Evolutionary conservation across 768 basidiomycete species (phyloP).

Genomic region (Amyloporia xantha): DNA sequence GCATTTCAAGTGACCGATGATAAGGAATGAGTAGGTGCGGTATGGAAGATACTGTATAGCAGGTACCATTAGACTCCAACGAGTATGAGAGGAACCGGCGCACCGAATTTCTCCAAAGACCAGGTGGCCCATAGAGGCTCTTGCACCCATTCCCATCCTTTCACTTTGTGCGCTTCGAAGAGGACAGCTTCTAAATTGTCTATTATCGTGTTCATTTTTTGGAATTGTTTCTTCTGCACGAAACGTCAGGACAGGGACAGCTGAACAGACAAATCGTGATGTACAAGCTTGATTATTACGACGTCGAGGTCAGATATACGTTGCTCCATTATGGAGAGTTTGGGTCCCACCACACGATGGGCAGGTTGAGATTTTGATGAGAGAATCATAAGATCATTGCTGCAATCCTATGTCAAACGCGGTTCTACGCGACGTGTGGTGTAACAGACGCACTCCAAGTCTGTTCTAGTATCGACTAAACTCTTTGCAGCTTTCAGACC

Average conservation of each 20-base stretch:
- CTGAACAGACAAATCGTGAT: constrained; percentile 15
- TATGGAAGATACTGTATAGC: constrained; percentile 51
- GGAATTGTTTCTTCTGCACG: constrained; percentile 64
- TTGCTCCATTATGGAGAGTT: constrained; percentile 61
- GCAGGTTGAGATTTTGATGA: constrained; percentile 48
- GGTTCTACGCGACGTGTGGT: not conserved
- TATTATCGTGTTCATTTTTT: constrained; percentile 53
- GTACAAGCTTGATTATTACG: constrained; percentile 60
- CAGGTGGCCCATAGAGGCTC: constrained; percentile 81
- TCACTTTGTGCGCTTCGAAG: constrained; percentile 61
- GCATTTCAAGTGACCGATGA: constrained; percentile 55
- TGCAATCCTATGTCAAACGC: constrained; percentile 19
- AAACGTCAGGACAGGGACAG: not conserved
- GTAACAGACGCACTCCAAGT: constrained; percentile 61
- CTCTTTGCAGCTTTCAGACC: constrained; percentile 69
- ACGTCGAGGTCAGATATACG: constrained; percentile 52
- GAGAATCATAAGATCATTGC: constrained; percentile 57
- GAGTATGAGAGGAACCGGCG: constrained; percentile 17
- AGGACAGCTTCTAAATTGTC: constrained; percentile 61
- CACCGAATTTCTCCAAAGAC: constrained; percentile 76
- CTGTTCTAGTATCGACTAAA: constrained; percentile 73
- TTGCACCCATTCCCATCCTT: constrained; percentile 66
- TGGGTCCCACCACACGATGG: constrained; percentile 54
- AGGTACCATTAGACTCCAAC: no score
- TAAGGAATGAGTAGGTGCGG: constrained; percentile 55